Conservation (phyloP, 1,139 yeast genomes). For the Pneumocystis sp. region DNA sequence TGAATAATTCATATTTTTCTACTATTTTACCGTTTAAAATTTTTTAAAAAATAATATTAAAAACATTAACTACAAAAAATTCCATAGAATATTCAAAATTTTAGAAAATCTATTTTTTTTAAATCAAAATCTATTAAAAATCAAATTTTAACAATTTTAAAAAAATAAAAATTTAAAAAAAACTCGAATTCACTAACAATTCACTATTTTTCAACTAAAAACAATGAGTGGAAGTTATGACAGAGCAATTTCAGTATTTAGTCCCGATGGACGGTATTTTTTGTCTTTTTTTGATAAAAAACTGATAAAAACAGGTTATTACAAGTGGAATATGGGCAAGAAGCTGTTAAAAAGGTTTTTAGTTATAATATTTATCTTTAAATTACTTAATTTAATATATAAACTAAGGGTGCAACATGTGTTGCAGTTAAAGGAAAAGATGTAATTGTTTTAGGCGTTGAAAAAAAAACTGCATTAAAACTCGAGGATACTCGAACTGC, state of each 20-base stretch:
- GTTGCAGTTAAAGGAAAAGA: constrained; percentile 82
- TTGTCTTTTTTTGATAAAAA: constrained; percentile 34
- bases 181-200: constrained; percentile 3
- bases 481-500: constrained; percentile 96
- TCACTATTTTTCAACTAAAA: not conserved
- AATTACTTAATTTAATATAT: not conserved
- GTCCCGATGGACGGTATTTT: constrained; percentile 97
- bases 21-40: too few species aligned
- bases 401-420: constrained; percentile 21
- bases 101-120: too few species aligned
- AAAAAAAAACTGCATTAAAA: constrained; percentile 85
- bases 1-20: too few species aligned
- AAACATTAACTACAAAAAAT: too few species aligned
- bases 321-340: constrained; percentile 89
- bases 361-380: constrained; percentile 38
- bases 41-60: too few species aligned
- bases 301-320: constrained; percentile 1
- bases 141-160: not conserved
- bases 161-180: constrained; percentile 1
- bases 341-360: constrained; percentile 96
- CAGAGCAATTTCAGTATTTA: constrained; percentile 81
- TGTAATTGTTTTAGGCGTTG: constrained; percentile 88
- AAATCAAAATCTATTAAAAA: constrained; percentile 5
- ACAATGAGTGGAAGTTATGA: constrained; percentile 89
- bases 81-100: too few species aligned